phyloP scores from a whole-genome alignment of 192 early-diverging fungal genomes.

The Radiomyces spectabilis region DNA sequence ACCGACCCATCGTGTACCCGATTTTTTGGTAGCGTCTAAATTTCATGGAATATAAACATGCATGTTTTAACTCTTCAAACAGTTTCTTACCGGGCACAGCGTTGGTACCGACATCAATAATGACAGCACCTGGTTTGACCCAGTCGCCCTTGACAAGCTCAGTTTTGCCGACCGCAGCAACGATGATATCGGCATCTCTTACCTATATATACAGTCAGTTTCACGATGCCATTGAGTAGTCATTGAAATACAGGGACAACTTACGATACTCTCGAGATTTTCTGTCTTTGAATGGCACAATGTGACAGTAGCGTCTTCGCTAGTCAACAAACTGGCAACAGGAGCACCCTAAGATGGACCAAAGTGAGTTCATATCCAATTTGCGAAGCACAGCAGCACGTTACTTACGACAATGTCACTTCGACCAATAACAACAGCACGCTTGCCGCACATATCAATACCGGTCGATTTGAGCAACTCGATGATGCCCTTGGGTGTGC shows the following conservation, averaged over 20 bases:
- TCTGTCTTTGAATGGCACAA: slow-evolving; percentile 83
- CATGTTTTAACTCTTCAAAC: no score
- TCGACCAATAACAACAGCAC: slow-evolving; percentile 90
- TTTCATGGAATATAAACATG: not conserved
- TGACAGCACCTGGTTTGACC: slow-evolving; percentile 88
- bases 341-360: slow-evolving; percentile 56
- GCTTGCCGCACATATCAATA: slow-evolving; percentile 68
- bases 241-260: slow-evolving; percentile 7
- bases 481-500: slow-evolving; percentile 90
- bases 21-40: slow-evolving; percentile 76
- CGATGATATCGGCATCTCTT: slow-evolving; percentile 75
- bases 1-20: slow-evolving; percentile 85
- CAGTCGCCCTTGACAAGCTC: slow-evolving; percentile 84
- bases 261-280: slow-evolving; percentile 69
- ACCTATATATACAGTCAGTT: no score
- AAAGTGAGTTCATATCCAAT: not conserved
- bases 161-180: slow-evolving; percentile 79
- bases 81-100: slow-evolving; percentile 48
- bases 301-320: slow-evolving; percentile 83
- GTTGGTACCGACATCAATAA: slow-evolving; percentile 97
- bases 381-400: no score
- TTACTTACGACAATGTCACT: slow-evolving; percentile 84
- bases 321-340: slow-evolving; percentile 71
- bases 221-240: not conserved
- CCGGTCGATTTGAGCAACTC: slow-evolving; percentile 69